Evolutionary conservation across 2,329 filamentous ascomycete species (phyloP).

Genomic region (Leptographium wingfieldii): DNA sequence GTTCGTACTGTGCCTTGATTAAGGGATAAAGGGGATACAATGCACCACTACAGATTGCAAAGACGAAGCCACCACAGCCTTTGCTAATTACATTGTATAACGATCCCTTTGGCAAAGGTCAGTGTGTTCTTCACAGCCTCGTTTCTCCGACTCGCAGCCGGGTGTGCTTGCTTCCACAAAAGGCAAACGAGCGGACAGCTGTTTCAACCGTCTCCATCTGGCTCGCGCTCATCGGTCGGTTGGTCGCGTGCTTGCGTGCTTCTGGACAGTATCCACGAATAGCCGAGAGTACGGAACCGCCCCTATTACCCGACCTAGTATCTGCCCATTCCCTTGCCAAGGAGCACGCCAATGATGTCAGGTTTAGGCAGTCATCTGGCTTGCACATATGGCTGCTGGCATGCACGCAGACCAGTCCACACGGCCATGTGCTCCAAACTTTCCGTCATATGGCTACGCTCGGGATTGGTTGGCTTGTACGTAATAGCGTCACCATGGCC

Average conservation of each 20-base stretch:
- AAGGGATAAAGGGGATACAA: no score
- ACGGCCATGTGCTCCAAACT: neutral
- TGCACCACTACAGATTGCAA: no score
- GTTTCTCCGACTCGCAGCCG: neutral
- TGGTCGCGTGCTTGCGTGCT: neutral
- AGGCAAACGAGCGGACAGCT: neutral
- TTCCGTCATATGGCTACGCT: neutral
- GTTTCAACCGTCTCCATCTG: neutral
- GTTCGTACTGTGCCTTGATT: no score
- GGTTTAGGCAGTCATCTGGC: neutral
- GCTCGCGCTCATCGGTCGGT: neutral
- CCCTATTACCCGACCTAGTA: neutral
- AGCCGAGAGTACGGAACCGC: neutral
- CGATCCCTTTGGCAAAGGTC: neutral
- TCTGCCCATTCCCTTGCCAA: neutral
- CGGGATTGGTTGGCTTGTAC: slow-evolving; percentile 3
- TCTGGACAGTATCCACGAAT: neutral
- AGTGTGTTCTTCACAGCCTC: neutral
- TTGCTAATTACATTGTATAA: no score
- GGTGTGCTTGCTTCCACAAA: neutral
- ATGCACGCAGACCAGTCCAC: neutral
- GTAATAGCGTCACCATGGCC: slow-evolving; percentile 1
- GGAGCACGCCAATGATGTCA: neutral
- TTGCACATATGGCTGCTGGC: neutral
- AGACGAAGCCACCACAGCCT: no score